These are phyloP conservation scores for Colletotrichum gloeosporioides DNA, from an alignment of 2,329 filamentous ascomycete genomes.

Conservation along the genomic window DNA sequence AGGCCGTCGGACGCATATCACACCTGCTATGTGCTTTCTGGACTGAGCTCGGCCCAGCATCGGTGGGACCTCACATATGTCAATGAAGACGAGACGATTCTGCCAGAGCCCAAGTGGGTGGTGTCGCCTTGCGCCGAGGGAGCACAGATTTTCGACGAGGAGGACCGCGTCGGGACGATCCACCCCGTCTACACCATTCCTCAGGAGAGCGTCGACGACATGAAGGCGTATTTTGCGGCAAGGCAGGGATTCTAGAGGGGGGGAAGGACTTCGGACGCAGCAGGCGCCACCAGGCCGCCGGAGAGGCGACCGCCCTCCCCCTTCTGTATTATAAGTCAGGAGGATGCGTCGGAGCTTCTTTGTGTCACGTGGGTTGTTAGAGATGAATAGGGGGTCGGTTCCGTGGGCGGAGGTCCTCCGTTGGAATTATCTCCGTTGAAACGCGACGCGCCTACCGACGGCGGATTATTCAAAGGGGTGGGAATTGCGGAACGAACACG, in stretches of 20 bases:
- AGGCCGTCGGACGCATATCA: constrained; percentile 88
- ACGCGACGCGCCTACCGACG: neutral
- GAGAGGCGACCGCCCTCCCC: constrained; percentile 5
- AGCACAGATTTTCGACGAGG: constrained; percentile 71
- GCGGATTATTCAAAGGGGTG: neutral
- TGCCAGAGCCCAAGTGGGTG: constrained; percentile 47
- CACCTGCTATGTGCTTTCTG: constrained; percentile 88
- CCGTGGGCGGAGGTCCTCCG: neutral
- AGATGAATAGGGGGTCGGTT: neutral
- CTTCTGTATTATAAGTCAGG: neutral
- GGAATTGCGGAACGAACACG: constrained; percentile 3
- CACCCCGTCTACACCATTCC: constrained; percentile 90
- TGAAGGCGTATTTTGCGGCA: constrained; percentile 68
- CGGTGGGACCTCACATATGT: constrained; percentile 53
- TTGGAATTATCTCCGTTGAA: neutral
- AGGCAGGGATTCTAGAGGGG: constrained; percentile 58
- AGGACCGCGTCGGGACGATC: constrained; percentile 71
- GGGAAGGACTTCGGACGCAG: neutral
- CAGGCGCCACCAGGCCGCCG: constrained; percentile 2
- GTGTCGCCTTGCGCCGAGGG: constrained; percentile 54
- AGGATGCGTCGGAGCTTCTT: neutral
- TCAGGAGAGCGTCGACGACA: constrained; percentile 68
- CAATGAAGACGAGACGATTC: constrained; percentile 33
- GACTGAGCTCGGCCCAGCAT: constrained; percentile 83
- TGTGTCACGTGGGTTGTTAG: constrained; percentile 4